phyloP scores from a whole-genome alignment of 345 rosid species.

The Pelargonium nanum region DNA sequence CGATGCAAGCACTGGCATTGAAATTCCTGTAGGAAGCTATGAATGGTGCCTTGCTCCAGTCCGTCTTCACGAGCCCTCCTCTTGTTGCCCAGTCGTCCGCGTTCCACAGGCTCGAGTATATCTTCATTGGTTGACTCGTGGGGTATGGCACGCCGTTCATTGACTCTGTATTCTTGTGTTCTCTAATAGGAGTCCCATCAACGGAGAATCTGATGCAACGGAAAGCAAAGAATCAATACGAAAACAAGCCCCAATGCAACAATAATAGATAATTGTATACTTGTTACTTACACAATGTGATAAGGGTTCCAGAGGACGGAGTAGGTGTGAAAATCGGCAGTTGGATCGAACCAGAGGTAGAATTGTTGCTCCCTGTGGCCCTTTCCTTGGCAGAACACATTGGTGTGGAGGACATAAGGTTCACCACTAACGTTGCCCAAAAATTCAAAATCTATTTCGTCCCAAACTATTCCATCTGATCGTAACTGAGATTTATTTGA shows the following conservation, averaged over 20 bases:
- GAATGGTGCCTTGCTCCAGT: constrained; percentile 7
- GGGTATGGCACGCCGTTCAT: constrained; percentile 14
- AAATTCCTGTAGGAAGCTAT: constrained; percentile 7
- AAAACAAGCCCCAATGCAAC: neutral
- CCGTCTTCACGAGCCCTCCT: constrained; percentile 10
- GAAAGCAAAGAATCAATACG: too few species aligned
- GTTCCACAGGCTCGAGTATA: constrained; percentile 12
- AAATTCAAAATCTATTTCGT: constrained; percentile 26
- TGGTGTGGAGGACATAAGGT: constrained; percentile 11
- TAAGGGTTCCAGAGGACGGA: constrained; percentile 17
- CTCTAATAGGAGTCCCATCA: constrained; percentile 17
- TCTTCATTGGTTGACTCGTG: constrained; percentile 7
- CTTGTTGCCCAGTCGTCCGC: constrained; percentile 22
- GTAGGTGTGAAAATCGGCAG: constrained; percentile 12
- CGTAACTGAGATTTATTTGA: constrained; percentile 6
- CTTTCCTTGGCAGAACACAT: constrained; percentile 11
- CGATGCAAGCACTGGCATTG: constrained; percentile 9
- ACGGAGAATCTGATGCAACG: constrained; percentile 15
- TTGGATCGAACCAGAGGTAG: constrained; percentile 22
- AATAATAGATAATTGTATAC: neutral
- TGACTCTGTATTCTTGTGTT: constrained; percentile 17
- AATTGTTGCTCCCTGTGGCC: constrained; percentile 26
- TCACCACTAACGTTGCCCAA: constrained; percentile 16
- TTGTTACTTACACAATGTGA: constrained; percentile 20
- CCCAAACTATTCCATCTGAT: constrained; percentile 12